Evolutionary conservation across 495 filamentous ascomycete genomes (phyloP), one percentile per base, ranked within the genome.

Genomic region (Chaetomium tenue): DNA sequence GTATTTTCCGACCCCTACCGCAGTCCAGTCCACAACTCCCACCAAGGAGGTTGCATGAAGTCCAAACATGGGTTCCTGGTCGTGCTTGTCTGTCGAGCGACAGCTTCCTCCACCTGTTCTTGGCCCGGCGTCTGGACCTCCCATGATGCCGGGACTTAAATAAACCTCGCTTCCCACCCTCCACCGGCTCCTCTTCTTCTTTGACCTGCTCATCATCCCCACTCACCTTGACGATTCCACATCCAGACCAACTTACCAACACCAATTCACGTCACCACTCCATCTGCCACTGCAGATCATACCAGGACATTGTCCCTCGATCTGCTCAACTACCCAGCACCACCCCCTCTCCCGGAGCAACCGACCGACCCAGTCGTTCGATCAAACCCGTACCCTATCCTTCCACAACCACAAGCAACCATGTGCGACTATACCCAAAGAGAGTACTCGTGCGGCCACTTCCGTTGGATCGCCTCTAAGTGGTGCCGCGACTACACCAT

Each of bases 401-500:
- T 7, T 60, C 25, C 22, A 59, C 63, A 60, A 37, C 44, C 55
- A 33, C 28, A 44, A 22, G 52, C 37, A 16, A 50, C 64, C 62
- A 71, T 75, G 74, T 75, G 74, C 60, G 74, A 72, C 60, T 74
- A 72, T 53, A 72, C 71, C 33, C 72, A 76, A 63, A 58, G 74
- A 60, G 77, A 79, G 63, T 78, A 76, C 58, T 72, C 70, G 3
- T 79, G 76, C 70, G 77, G 77, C 30, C 76, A 78, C 74, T 73
- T 76, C 65, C 73, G 76, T 50, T 79, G 75, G 72, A 79, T 76
- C 52, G 77, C 76, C 50, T 76, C 75, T 50, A 72, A 74, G 60
- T 79, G 76, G 77, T 79, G 76, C 72, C 66, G 66, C 16, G 68
- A 73, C 51, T 79, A 78, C 66, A 70, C 71, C 47, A 67, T 70